These are phyloP conservation scores for Acanthamoeba quina DNA, from an alignment of 208 protist genomes.

Conservation along the genomic window DNA sequence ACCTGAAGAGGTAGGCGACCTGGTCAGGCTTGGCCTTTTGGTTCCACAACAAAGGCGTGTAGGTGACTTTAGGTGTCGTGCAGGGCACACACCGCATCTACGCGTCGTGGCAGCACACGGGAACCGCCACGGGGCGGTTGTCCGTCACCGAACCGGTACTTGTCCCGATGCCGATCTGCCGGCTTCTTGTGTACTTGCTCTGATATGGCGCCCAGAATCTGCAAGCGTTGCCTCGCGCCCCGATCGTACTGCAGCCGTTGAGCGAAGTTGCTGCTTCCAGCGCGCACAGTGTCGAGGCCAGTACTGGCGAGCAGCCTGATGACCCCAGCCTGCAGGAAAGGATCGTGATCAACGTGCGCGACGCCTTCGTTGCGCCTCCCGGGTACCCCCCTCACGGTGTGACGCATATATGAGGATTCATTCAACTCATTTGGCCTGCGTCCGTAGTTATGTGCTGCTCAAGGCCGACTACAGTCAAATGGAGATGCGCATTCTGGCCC, in stretches of 20 bases:
- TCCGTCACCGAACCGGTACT: conserved; percentile 14
- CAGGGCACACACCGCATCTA: not conserved
- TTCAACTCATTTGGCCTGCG: not conserved
- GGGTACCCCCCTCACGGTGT: not conserved
- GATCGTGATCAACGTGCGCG: conserved; percentile 45
- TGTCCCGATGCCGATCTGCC: not conserved
- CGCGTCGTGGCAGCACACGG: conserved; percentile 41
- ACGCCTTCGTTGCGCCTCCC: conserved; percentile 47
- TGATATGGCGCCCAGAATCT: not conserved
- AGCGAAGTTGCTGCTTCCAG: not conserved
- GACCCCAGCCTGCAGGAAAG: not conserved
- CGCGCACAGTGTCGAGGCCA: not conserved
- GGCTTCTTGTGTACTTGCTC: not conserved
- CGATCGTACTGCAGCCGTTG: conserved; percentile 29
- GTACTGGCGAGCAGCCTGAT: not conserved
- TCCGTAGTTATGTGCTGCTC: conserved; percentile 31
- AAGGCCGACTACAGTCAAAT: conserved; percentile 69
- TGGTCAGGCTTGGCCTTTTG: not conserved
- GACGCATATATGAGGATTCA: no score
- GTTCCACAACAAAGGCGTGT: not conserved
- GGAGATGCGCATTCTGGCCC: conserved; percentile 74
- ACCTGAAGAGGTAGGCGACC: not conserved
- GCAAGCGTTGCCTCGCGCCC: conserved; percentile 25
- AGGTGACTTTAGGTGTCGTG: not conserved
- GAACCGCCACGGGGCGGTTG: conserved; percentile 39